Conservation (phyloP, 257 asterid genomes). For the Solanum habrochaites region DNA sequence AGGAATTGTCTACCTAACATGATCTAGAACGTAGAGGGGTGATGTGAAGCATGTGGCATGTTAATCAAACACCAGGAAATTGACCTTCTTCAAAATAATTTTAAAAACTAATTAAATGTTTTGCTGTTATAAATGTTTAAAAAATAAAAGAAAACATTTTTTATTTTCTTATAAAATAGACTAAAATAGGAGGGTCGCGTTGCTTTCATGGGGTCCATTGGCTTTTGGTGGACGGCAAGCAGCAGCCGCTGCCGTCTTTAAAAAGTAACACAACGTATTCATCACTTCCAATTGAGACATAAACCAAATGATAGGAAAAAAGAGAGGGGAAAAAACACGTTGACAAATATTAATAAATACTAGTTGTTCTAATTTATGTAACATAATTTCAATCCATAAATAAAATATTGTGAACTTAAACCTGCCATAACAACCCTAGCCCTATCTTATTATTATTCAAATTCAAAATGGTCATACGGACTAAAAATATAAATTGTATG, state of each 20-base stretch:
- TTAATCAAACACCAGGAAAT: background rate
- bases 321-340: background rate
- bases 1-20: background rate
- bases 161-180: background rate
- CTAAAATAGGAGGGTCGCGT: background rate
- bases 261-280: background rate
- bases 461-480: background rate
- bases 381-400: background rate
- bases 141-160: background rate
- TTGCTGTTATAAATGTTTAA: background rate
- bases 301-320: background rate
- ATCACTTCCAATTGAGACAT: background rate
- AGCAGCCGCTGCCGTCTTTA: background rate
- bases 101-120: background rate
- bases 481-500: background rate
- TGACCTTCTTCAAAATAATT: background rate
- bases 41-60: background rate
- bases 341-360: background rate
- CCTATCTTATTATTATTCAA: too few species aligned
- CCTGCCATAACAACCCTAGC: background rate
- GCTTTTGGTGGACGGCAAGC: background rate
- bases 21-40: background rate
- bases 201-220: background rate
- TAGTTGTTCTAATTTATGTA: background rate
- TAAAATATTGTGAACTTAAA: background rate